Base-by-base conservation (phyloP, 1,139 yeast genomes). In the Scheffersomyces illinoinensis region DNA sequence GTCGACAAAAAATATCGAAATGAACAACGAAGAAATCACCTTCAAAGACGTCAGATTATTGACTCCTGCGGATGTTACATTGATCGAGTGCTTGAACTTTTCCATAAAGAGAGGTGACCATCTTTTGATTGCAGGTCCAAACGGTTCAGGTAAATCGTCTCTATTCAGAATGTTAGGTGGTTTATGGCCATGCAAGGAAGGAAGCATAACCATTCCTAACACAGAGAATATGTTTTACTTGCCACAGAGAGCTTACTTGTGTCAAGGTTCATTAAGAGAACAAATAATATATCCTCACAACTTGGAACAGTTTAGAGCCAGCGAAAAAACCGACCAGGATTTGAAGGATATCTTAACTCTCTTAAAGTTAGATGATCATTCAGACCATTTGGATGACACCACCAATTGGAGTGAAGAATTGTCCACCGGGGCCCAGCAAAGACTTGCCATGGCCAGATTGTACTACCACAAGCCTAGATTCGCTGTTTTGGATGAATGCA, bases 91-190 rank as follows among this genome's bases (percentile, higher is more conserved):
- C 49, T 80, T 93, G 66, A 81, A 85, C 52, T 93, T 93, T 72
- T 81, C 87, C 56, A 85, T 93, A 58, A 85, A 87, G 62, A 89
- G 86, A 53, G 98, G 98, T 46, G 89, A 93, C 59, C 96, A 93
- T 73, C 79, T 93, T 59, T 81, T 93, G 60, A 93, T 93, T 71
- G 95, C 95, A 7, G 98, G 98, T 0, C 98, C 98, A 8, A 93
- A 93, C 70, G 98, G 98, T 1, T 91, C 97, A 59, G 98, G 98
- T 48, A 93, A 93, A 74, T 92, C 97, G 0, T 93, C 98, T 0
- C 77, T 93, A 60, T 93, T 93, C 74, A 84, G 98, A 70, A 86
- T 93, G 70, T 82, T 93, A 55, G 98, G 98, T 58, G 97, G 97
- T 0, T 81, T 93, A 64, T 93, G 98, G 98, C 97, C 96, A 1